A percentile compares a stretch with the other conserved stretches of the same genome.
Evolutionary conservation across 2,329 filamentous ascomycete genomes (phyloP).

Genomic region (Chaetomiaceae sp.): DNA sequence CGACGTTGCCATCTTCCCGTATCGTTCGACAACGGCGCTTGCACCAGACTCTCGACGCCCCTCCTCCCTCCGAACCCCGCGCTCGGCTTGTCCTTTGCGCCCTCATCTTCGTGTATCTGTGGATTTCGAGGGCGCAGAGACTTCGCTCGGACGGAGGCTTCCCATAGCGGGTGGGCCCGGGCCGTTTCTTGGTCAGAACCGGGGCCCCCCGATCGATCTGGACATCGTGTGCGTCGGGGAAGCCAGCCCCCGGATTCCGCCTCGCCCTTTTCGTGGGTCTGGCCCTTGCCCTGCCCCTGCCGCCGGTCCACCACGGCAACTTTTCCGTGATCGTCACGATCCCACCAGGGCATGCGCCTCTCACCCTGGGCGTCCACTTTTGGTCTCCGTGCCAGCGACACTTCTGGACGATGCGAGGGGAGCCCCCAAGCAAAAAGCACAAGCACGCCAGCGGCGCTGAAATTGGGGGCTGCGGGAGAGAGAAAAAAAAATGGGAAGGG

Average conservation of each 20-base stretch:
- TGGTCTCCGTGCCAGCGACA: not conserved
- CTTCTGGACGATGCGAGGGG: not conserved
- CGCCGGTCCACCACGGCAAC: constrained; percentile 3
- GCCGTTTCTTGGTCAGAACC: constrained; percentile 11
- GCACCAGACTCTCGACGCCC: too few relatives aligned
- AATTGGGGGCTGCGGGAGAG: too few relatives aligned
- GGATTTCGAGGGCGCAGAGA: not conserved
- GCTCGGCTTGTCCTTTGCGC: too few relatives aligned
- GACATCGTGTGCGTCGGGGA: constrained; percentile 11
- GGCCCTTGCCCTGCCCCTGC: not conserved
- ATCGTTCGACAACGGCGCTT: too few relatives aligned
- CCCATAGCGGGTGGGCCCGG: constrained; percentile 3
- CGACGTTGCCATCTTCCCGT: too few relatives aligned
- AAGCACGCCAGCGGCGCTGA: too few relatives aligned
- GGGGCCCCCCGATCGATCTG: constrained; percentile 9
- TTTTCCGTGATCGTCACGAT: not conserved
- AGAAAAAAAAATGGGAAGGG: too few relatives aligned
- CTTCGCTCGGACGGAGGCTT: too few relatives aligned
- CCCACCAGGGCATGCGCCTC: not conserved
- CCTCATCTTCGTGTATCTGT: not conserved
- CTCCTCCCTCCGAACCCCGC: not conserved
- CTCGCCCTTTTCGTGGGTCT: not conserved
- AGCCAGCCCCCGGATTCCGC: constrained; percentile 15
- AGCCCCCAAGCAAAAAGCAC: too few relatives aligned
- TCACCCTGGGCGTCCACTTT: not conserved